Evolutionary conservation across 2,329 filamentous ascomycete species (phyloP), one percentile per base, ranked within the genome.

Genomic region (Geosmithia morbida): DNA sequence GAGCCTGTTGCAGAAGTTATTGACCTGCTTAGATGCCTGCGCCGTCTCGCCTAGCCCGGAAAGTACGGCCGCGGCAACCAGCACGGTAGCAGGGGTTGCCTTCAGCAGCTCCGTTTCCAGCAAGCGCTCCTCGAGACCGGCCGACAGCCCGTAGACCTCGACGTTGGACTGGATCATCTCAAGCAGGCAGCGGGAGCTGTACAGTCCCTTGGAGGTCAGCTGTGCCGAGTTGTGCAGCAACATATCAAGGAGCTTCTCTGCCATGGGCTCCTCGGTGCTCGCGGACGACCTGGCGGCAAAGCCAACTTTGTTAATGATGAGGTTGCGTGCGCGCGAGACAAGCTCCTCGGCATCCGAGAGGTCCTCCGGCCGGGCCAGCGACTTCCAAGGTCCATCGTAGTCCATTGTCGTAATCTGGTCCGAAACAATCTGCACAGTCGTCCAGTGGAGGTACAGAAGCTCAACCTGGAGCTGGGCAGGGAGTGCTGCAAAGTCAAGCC

Each of bases 1-100:
- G 1, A 83, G 65, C 13, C 74, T 69, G 54, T 81, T 81, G 56
- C 71, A 75, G 41, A 82, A 68, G 46, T 65, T 78, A 48, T 63
- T 72, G 19, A 74, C 60, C 1, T 61, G 50, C 51, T 69, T 74
- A 1, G 72, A 77, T 0, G 66, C 58, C 3, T 66, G 64, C 7
- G 76, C 59, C 2, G 65, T 59, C 53, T 77, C 70, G 2, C 72
- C 71, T 26, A 79, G 65, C 0, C 76, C 77, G 1, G 62, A 56
- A 2, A 81, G 55, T 2, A 78, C 59, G 0, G 74, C 76, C 2
- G 69, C 59, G 0, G 71, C 69, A 0, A 68, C 62, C 0, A 81
- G 61, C 0, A 68, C 62, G 1, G 72, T 74, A 1, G 66, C 54
- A 0, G 71, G 62, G 0, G 65, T 63, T 3, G 67, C 62, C 51